Evolutionary conservation across 139 green algal species (phyloP).

Genomic region (Tetraselmis striata): DNA sequence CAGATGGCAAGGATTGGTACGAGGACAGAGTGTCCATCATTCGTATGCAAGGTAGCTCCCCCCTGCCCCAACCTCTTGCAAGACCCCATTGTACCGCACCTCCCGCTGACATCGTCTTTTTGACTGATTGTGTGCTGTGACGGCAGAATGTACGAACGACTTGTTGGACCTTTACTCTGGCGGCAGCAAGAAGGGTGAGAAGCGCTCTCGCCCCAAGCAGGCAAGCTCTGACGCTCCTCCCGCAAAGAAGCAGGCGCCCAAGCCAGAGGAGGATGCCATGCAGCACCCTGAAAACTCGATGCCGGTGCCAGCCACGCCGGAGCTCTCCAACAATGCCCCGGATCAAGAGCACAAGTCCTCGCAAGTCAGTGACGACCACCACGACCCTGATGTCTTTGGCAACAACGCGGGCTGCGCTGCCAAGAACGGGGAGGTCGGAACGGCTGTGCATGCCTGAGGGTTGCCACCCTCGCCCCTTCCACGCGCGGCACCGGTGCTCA

Average conservation of each 20-base stretch:
- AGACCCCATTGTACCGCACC: no score
- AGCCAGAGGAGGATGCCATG: background rate
- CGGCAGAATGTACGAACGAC: background rate
- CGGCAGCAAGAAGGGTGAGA: background rate
- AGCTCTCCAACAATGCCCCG: background rate
- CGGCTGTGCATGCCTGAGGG: no score
- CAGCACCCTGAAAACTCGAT: background rate
- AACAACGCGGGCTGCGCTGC: no score
- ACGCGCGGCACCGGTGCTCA: no score
- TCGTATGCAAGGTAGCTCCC: background rate
- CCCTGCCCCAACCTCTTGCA: no score
- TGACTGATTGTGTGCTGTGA: no score
- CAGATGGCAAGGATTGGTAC: background rate
- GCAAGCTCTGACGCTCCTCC: background rate
- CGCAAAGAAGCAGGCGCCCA: background rate
- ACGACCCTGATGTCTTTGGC: background rate
- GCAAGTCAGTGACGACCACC: background rate
- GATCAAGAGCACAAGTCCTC: background rate
- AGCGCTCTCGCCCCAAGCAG: background rate
- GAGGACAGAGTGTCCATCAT: background rate
- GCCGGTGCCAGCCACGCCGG: background rate
- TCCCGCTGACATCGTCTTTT: no score
- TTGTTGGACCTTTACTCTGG: background rate
- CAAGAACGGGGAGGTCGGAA: no score
- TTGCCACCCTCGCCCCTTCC: no score